Evolutionary conservation across 306 rosid species (phyloP), one percentile per base, ranked within the genome.

Genomic region (Inga oerstediana): DNA sequence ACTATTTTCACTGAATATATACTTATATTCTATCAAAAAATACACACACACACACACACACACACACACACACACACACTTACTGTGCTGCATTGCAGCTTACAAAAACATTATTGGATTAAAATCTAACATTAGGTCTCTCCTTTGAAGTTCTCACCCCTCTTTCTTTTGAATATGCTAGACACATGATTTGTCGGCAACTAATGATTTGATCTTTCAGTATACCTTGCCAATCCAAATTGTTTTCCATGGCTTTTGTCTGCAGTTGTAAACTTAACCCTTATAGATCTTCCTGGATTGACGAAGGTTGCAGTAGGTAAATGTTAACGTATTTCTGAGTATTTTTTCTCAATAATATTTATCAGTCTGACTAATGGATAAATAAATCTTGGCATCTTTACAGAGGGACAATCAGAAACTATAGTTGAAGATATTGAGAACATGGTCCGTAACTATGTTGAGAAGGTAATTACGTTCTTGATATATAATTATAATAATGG

Each of bases 231-330:
- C 82, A 46, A 46, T 84, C 80, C 65, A 79, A 77, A 27, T 64
- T 82, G 5, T 79, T 75, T 73, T 22, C 24, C 77, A 71, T 77
- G 86, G 62, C 83, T 82, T 65, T 85, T 86, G 24, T 76, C 79
- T 88, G 91, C 98, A 96, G 99, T 96, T 91, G 99, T 96, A 66
- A 94, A 96, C 89, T 90, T 96, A 86, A 96, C 99, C 45, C 95
- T 96, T 64, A 90, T 96, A 39, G 99, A 96, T 87, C 98, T 96
- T 91, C 99, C 99, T 68, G 99, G 99, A 75, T 87, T 96, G 89
- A 96, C 99, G 20, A 96, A 96, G 95, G 99, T 96, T 85, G 99
- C 99, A 83, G 95, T 96, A 86, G 99, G 99, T 96, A 94, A 91
- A 61, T 24, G 49, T 74, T 66, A 79, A 15, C 66, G 74, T 67